Evolutionary conservation across 345 rosid genomes (phyloP), one percentile per base, ranked within the genome.

Genomic region (Rhizophora mangle): DNA sequence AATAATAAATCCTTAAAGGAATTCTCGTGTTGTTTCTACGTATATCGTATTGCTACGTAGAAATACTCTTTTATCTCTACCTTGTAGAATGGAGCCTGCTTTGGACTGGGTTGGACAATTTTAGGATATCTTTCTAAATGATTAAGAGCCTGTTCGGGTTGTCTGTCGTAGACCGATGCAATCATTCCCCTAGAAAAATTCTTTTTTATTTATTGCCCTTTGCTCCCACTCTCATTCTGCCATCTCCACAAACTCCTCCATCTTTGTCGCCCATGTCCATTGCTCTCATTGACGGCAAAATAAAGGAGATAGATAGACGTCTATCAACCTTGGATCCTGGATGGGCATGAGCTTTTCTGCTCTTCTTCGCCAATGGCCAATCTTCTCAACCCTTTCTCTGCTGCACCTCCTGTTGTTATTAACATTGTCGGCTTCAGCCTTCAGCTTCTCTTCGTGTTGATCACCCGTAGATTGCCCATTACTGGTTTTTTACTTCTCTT

Each of bases 401-500:
- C 19, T 9, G 59, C 57, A 13, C 43, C 58, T 27, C 68, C 63
- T 21, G 43, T 39, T 19, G 58, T 64, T 52, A 68, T 68, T 63
- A 43, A 13, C 49, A 13, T 5, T 43, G 49, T 18, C 49, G 18
- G 49, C 49, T 43, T 43, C 49, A 43, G 18, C 49, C 74, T 75
- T 32, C 60, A 36, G 63, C 68, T 69, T 18, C 55, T 68, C 59
- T 67, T 81, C 30, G 78, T 86, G 32, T 32, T 82, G 68, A 82
- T 72, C 64, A 82, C 80, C 26, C 79, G 61, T 62, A 82, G 81
- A 56, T 78, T 83, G 62, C 90, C 95, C 52, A 82, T 88, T 65
- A 85, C 89, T 7, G 86, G 81, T 32, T 78, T 89, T 46, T 85
- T 84, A 56, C 90, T 86, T 31, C 94, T 91, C 74, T 90, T 91